Base-by-base conservation (phyloP, 208 protist species). In the Crithidia brevicula region DNA sequence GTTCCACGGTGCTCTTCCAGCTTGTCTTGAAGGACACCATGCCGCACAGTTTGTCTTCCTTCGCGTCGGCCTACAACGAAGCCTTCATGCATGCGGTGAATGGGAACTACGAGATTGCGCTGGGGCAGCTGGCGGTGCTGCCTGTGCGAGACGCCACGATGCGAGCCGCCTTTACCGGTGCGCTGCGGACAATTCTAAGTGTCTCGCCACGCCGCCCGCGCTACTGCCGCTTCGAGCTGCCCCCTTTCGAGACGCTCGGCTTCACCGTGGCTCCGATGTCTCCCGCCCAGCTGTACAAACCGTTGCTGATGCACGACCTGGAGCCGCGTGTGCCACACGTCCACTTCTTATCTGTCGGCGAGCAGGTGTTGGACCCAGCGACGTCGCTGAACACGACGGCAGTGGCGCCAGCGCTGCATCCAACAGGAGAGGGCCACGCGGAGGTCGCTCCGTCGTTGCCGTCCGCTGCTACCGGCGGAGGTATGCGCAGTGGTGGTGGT, bases 171-270 rank as follows among this genome's bases (percentile, higher is more conserved):
- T 65, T 68, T 18, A 22, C 22, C 23, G 25, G n/a, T 20, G 62
- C 72, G 2, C 33, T 80, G 27, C 28, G 25, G 34, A 70, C 60
- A 2, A 54, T 83, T n/a, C 20, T 70, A 10, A 18, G 16, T 16
- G 18, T 50, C 16, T 49, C 31, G 7, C 76, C 80, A 10, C 67
- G 52, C 8, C 71, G 76, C 0, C 76, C 80, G 18, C 80, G 80
- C 30, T 85, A 82, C 72, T 85, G 80, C 59, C 75, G 80, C 57
- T 80, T 85, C 38, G 75, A 86, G 57, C 68, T 86, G 49, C 73
- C 81, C 5, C 40, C 25, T 4, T 82, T 82, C 40, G 81, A 86
- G 66, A 50, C 67, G 5, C 67, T 86, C 45, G 81, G 76, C 22
- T 38, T 49, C 27, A 36, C 30, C 25, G 34, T 25, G 16, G 16